Evolutionary conservation across 768 basidiomycete genomes (phyloP), one percentile per base, ranked within the genome.

Genomic region (Rhizopogon roseolus): DNA sequence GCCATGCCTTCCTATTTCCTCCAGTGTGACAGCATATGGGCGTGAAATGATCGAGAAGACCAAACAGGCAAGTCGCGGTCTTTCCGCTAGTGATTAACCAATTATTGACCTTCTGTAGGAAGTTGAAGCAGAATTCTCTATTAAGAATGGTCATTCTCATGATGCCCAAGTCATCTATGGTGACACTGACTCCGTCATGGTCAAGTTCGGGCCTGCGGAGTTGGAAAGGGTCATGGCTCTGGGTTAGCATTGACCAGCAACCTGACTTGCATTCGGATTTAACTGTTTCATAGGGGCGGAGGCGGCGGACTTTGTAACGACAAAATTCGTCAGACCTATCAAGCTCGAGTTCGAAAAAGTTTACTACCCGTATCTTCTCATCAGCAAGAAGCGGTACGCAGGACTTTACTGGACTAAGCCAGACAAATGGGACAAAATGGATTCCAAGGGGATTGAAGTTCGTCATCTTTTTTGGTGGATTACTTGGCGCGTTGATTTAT

Each of bases 311-410:
- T 78, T 91, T 14, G 96, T 99, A 16, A 94, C 97, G 0, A 67
- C 78, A 40, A 92, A 93, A 68, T 99, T 99, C 67, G 75, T 94
- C 62, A 87, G 88, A 63, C 97, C 96, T 0, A 98, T 98, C 76
- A 98, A 98, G 69, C 84, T 99, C 27, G 96, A 99, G 70, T 99
- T 99, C 71, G 97, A 99, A 67, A 98, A 99, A 68, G 95, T 98
- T 5, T 99, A 99, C 72, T 98, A 90, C 68, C 97, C 97, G 5
- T 99, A 98, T 70, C 72, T 99, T 51, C 85, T 99, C 46, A 99
- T 99, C 72, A 98, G 77, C 79, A 99, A 99, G 74, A 99, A 99
- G 73, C 86, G 97, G 42, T 99, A 99, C 70, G 97, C 97, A 2
- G 97, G 97, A 6, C 72, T 98, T 54, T 98, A 99, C 66, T 99